These are phyloP conservation scores for Lichtheimia corymbifera DNA, from an alignment of 371 early-diverging fungal species.

Conservation along the genomic window DNA sequence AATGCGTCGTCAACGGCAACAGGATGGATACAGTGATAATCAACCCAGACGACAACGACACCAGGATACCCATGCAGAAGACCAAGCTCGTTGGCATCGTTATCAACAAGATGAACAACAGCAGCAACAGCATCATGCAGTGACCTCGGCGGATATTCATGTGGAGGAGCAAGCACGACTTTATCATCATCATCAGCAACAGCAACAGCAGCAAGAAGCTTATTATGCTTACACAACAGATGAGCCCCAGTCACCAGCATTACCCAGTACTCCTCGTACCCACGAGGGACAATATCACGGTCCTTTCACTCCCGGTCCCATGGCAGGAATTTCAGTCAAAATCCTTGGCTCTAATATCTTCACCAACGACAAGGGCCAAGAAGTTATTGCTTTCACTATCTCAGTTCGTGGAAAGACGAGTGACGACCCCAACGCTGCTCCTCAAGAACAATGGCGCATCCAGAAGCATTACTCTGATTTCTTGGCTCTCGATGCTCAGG, in stretches of 20 bases:
- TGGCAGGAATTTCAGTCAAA: conserved; percentile 50
- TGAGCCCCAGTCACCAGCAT: neutral
- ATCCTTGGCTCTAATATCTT: conserved; percentile 67
- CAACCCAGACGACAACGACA: too few relatives aligned
- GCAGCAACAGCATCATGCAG: conserved; percentile 2
- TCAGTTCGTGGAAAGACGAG: conserved; percentile 39
- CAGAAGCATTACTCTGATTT: conserved; percentile 86
- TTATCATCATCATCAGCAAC: conserved; percentile 5
- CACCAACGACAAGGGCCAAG: conserved; percentile 73
- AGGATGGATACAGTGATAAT: too few relatives aligned
- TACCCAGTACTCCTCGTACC: neutral
- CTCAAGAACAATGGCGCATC: conserved; percentile 73
- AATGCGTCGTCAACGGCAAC: neutral
- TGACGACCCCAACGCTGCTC: conserved; percentile 19
- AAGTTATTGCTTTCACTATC: conserved; percentile 56
- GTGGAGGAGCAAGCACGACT: neutral
- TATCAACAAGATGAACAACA: conserved; percentile 1
- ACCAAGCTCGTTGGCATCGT: neutral
- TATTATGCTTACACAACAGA: neutral
- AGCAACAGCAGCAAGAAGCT: neutral
- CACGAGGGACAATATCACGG: conserved; percentile 10
- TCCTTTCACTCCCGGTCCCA: conserved; percentile 16
- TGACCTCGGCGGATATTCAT: neutral
- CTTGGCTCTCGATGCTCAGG: conserved; percentile 69
- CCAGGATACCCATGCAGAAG: neutral